Conservation (phyloP, 164 flowering plant genomes). For the Aristolochia contorta region DNA sequence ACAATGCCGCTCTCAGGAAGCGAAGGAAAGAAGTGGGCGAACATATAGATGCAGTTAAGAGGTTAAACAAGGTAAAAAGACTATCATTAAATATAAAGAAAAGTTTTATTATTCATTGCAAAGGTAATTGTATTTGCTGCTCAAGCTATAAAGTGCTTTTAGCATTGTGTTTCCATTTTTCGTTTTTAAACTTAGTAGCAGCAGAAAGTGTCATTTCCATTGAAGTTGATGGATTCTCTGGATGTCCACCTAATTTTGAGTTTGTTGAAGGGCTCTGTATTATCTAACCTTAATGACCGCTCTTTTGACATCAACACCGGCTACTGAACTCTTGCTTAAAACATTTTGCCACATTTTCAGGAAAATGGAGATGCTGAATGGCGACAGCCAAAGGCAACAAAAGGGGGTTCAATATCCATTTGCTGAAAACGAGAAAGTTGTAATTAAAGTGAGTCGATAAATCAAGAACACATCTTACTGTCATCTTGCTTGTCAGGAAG, state of each 20-base stretch:
- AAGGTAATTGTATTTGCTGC: no score
- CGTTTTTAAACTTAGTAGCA: no score
- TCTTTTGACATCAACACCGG: neutral
- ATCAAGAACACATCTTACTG: neutral
- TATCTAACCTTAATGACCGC: neutral
- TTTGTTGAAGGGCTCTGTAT: no score
- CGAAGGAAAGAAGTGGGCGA: slow-evolving; percentile 77
- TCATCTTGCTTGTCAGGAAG: no score
- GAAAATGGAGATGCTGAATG: slow-evolving; percentile 74
- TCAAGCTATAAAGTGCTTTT: no score
- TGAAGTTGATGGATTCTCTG: neutral
- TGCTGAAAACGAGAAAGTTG: slow-evolving; percentile 79
- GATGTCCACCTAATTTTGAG: no score
- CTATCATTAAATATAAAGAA: no score
- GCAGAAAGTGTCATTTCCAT: no score
- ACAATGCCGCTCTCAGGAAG: slow-evolving; percentile 73
- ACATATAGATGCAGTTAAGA: slow-evolving; percentile 39
- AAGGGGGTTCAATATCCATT: slow-evolving; percentile 86
- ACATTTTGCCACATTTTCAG: slow-evolving; percentile 21
- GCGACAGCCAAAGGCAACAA: slow-evolving; percentile 29
- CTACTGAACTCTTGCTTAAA: neutral
- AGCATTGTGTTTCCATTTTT: no score
- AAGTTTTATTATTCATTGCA: no score
- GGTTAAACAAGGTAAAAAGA: slow-evolving; percentile 56
- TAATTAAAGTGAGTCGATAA: slow-evolving; percentile 57